Conservation (phyloP, 2,329 filamentous ascomycete genomes). For the Whalleya microplaca region DNA sequence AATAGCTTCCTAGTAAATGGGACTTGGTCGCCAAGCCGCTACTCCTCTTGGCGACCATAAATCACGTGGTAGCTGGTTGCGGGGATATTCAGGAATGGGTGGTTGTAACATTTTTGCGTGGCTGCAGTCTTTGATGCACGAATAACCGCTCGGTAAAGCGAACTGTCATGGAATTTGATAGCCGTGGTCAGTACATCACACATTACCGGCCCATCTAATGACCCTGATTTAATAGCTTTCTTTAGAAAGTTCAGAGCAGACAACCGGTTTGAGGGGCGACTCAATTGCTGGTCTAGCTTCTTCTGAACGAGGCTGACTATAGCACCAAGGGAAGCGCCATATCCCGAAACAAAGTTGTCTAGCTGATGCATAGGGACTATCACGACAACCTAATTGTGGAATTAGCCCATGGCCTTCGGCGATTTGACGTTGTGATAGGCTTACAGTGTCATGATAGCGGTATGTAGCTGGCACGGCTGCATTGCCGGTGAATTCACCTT, state of each 20-base stretch:
- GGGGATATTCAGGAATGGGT: too few species aligned
- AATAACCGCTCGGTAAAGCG: not conserved
- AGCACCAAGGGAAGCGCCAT: not conserved
- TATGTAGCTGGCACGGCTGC: constrained; percentile 13
- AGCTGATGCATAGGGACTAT: constrained; percentile 11
- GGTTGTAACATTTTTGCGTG: not conserved
- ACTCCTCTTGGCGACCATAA: too few species aligned
- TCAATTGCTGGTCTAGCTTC: not conserved
- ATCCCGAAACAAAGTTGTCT: not conserved
- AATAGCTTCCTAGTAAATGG: too few species aligned
- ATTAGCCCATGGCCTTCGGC: not conserved
- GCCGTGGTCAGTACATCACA: constrained; percentile 1
- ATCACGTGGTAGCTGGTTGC: too few species aligned
- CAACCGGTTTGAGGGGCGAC: not conserved
- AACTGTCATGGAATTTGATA: not conserved
- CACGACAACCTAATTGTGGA: constrained; percentile 10
- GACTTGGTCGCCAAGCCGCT: too few species aligned
- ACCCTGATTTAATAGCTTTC: not conserved
- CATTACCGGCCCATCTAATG: not conserved
- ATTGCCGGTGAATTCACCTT: constrained; percentile 23
- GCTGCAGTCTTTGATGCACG: not conserved
- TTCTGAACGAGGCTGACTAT: not conserved
- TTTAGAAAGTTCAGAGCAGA: not conserved
- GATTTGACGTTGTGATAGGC: not conserved
- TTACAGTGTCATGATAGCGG: constrained; percentile 26